Evolutionary conservation across 352 stramenopile species (phyloP).

Genomic region (Aphanomyces invadans): DNA sequence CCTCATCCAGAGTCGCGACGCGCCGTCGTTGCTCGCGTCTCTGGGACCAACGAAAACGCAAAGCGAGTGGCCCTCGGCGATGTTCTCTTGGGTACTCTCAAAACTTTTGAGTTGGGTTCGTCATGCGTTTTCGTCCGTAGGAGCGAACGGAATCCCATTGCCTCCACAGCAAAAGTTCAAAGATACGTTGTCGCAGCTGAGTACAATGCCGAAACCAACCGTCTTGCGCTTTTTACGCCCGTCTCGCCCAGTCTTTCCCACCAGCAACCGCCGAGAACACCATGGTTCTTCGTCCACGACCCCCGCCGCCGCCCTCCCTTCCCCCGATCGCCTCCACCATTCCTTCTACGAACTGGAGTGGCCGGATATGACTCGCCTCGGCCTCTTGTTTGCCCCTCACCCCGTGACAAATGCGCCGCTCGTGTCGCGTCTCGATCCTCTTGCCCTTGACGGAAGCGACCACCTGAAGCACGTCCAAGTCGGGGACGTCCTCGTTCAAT

Average conservation of each 20-base stretch:
- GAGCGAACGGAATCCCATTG: conserved; percentile 62
- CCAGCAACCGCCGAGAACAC: conserved; percentile 5
- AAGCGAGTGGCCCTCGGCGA: conserved; percentile 62
- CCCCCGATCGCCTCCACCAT: not conserved
- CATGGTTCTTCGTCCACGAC: no score
- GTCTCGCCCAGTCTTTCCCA: conserved; percentile 33
- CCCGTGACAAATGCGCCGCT: conserved; percentile 21
- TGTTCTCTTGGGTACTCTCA: conserved; percentile 40
- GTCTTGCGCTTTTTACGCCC: conserved; percentile 55
- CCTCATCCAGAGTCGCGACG: conserved; percentile 64
- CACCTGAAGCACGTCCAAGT: conserved; percentile 58
- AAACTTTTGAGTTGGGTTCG: not conserved
- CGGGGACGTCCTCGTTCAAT: conserved; percentile 68
- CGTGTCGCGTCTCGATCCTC: conserved; percentile 19
- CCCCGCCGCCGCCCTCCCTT: conserved; percentile 26
- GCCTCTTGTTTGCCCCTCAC: conserved; percentile 61
- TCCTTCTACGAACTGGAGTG: conserved; percentile 78
- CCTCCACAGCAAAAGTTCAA: conserved; percentile 71
- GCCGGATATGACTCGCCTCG: conserved; percentile 75
- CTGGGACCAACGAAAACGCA: conserved; percentile 70
- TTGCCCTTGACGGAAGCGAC: not conserved
- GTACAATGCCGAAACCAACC: conserved; percentile 57
- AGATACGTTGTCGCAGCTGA: conserved; percentile 65
- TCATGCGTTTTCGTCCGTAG: not conserved
- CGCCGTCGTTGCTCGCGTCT: conserved; percentile 62